phyloP scores from a whole-genome alignment of 2,329 filamentous ascomycete genomes.

The Colletotrichum karsti region DNA sequence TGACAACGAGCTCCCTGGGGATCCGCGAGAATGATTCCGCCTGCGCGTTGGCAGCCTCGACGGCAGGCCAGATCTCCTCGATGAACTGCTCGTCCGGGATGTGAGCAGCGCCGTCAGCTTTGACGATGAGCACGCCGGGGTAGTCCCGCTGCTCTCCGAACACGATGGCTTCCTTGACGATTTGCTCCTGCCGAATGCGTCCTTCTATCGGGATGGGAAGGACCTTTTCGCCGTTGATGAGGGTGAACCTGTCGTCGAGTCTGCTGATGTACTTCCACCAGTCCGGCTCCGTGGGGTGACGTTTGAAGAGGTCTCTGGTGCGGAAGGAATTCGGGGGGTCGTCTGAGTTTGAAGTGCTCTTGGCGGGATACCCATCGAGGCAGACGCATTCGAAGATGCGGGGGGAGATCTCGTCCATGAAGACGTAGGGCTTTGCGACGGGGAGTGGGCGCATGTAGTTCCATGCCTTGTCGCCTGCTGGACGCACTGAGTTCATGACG shows the following conservation, averaged over 20 bases:
- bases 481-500: conserved; percentile 36
- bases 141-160: conserved; percentile 42
- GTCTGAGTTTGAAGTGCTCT: conserved; percentile 40
- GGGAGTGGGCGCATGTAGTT: conserved; percentile 38
- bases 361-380: conserved; percentile 42
- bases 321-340: conserved; percentile 45
- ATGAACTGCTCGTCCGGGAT: conserved; percentile 44
- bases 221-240: conserved; percentile 49
- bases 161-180: conserved; percentile 42
- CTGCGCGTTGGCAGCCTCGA: conserved; percentile 41
- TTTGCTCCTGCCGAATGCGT: conserved; percentile 39
- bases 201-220: conserved; percentile 45
- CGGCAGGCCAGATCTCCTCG: conserved; percentile 33
- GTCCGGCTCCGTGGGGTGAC: conserved; percentile 43
- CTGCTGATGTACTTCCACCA: conserved; percentile 48
- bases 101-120: conserved; percentile 32
- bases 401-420: conserved; percentile 31
- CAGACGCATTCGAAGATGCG: conserved; percentile 44
- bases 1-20: conserved; percentile 47
- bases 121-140: conserved; percentile 42
- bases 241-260: conserved; percentile 46
- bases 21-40: conserved; percentile 54
- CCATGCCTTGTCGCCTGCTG: conserved; percentile 37
- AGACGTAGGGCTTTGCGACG: background rate
- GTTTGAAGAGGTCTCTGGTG: conserved; percentile 44